phyloP scores from a whole-genome alignment of 1,139 yeast species.

The Candida smagusa region DNA sequence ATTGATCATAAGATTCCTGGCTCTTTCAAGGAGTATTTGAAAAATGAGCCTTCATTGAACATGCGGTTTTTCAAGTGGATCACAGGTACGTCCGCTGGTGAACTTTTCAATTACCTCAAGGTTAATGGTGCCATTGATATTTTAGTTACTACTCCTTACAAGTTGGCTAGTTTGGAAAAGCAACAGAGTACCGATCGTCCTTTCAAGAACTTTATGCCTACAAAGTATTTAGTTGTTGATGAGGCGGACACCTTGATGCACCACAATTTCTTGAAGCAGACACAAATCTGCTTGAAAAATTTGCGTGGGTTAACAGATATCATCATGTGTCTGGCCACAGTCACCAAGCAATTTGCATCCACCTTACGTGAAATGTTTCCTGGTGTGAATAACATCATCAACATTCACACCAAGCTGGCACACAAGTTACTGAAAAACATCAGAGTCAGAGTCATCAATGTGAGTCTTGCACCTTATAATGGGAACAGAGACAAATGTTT shows the following conservation, averaged over 20 bases:
- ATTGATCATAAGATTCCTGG: slow-evolving; percentile 16
- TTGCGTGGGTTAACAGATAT: slow-evolving; percentile 59
- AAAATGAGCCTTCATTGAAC: slow-evolving; percentile 29
- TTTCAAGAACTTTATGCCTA: slow-evolving; percentile 41
- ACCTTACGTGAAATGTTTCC: slow-evolving; percentile 65
- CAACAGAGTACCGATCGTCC: slow-evolving; percentile 47
- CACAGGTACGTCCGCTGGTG: slow-evolving; percentile 46
- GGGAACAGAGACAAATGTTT: slow-evolving; percentile 81
- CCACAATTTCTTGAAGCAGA: slow-evolving; percentile 70
- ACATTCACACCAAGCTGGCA: slow-evolving; percentile 72
- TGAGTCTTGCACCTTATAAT: slow-evolving; percentile 70
- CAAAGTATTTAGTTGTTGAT: slow-evolving; percentile 72
- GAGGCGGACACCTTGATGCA: slow-evolving; percentile 96
- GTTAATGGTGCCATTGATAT: slow-evolving; percentile 61
- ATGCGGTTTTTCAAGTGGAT: slow-evolving; percentile 60
- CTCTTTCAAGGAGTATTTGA: slow-evolving; percentile 22
- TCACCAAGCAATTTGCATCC: slow-evolving; percentile 73
- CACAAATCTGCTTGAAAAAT: slow-evolving; percentile 52
- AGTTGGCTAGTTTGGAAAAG: slow-evolving; percentile 46
- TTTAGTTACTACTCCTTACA: slow-evolving; percentile 80
- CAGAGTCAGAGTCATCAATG: slow-evolving; percentile 71
- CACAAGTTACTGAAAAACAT: slow-evolving; percentile 80
- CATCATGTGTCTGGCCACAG: slow-evolving; percentile 85
- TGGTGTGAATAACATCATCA: slow-evolving; percentile 46
- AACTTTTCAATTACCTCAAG: slow-evolving; percentile 46